A percentile compares a stretch with the other conserved stretches of the same genome.
Evolutionary conservation across 306 rosid genomes (phyloP).

Genomic region (Dalbergia cultrata): DNA sequence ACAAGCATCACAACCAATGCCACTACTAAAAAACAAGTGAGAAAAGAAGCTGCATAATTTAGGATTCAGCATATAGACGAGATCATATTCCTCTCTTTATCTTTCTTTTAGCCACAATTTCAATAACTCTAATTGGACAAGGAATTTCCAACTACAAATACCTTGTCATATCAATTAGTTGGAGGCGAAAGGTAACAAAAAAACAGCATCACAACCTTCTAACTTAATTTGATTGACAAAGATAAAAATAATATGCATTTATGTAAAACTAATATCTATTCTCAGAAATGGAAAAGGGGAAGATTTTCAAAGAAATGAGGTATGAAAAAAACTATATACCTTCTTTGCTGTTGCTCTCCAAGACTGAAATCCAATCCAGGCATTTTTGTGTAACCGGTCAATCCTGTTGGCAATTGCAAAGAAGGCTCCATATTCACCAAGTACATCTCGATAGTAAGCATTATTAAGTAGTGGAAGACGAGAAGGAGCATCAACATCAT

Average conservation of each 20-base stretch:
- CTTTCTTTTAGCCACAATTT: background rate
- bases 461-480: conserved; percentile 84
- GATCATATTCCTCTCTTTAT: background rate
- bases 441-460: conserved; percentile 84
- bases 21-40: background rate
- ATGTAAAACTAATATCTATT: conserved; percentile 6
- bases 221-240: conserved; percentile 17
- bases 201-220: conserved; percentile 31
- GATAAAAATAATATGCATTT: background rate
- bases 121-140: conserved; percentile 9
- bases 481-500: conserved; percentile 91
- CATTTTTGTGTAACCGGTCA: conserved; percentile 92
- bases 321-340: conserved; percentile 53
- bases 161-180: conserved; percentile 2
- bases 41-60: conserved; percentile 9
- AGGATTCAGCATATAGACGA: conserved; percentile 7
- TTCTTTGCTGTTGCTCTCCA: conserved; percentile 98
- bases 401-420: conserved; percentile 88
- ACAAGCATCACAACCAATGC: background rate
- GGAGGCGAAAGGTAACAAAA: background rate
- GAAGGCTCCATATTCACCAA: conserved; percentile 90
- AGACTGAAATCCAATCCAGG: conserved; percentile 99
- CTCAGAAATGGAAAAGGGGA: background rate
- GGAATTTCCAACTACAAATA: conserved; percentile 13
- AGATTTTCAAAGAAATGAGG: conserved; percentile 16